A percentile compares a stretch with the other conserved stretches of the same genome.
These are phyloP conservation scores for Trichocladium uniseriatum DNA, from an alignment of 495 filamentous ascomycete genomes.

Conservation along the genomic window DNA sequence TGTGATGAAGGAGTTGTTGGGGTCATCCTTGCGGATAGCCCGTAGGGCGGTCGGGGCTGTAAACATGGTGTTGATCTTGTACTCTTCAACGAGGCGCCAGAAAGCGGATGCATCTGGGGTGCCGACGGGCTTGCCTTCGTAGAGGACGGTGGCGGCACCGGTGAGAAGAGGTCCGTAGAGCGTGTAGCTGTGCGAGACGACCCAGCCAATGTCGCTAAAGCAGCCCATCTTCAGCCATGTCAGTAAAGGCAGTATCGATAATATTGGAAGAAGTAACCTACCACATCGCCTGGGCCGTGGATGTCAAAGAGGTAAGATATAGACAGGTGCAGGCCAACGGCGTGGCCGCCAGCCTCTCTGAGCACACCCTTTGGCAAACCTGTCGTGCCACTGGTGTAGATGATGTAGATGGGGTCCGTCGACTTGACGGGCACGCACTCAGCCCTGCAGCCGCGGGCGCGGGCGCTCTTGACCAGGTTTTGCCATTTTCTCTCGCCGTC, in stretches of 20 bases:
- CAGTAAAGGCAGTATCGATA: not conserved
- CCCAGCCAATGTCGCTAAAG: constrained; percentile 71
- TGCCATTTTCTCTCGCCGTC: constrained; percentile 73
- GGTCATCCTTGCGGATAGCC: constrained; percentile 80
- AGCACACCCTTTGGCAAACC: constrained; percentile 85
- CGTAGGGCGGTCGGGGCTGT: constrained; percentile 82
- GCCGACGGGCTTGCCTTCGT: constrained; percentile 86
- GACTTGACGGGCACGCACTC: constrained; percentile 67
- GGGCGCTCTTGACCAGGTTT: constrained; percentile 57
- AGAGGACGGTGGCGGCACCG: constrained; percentile 79
- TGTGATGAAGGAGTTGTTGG: constrained; percentile 55
- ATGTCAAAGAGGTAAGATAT: constrained; percentile 74
- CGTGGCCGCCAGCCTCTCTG: constrained; percentile 75
- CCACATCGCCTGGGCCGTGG: constrained; percentile 67
- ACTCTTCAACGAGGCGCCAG: constrained; percentile 77
- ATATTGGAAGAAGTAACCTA: constrained; percentile 10
- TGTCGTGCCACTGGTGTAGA: constrained; percentile 86
- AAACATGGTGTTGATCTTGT: constrained; percentile 74
- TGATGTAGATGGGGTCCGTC: constrained; percentile 75
- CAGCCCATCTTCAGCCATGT: constrained; percentile 18
- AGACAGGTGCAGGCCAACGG: constrained; percentile 72
- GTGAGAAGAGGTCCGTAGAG: constrained; percentile 68
- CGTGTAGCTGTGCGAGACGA: constrained; percentile 78
- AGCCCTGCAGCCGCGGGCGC: constrained; percentile 52
- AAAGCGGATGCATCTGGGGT: constrained; percentile 81